Evolutionary conservation across 139 green algal genomes (phyloP), one percentile per base, ranked within the genome.

Genomic region (Penium margaritaceum): DNA sequence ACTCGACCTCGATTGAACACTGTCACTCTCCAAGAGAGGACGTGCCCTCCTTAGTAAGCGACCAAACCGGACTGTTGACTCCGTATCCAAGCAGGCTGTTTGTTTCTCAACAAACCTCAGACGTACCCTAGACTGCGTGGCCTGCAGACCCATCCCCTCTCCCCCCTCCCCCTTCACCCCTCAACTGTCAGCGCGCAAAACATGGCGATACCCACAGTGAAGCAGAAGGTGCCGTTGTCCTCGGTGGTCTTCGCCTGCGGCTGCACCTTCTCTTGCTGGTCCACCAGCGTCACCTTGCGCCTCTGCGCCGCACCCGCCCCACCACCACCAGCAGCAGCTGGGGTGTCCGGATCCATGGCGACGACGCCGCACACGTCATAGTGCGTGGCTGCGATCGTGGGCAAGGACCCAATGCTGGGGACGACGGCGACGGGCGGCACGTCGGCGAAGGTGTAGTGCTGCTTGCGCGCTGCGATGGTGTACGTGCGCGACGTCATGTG

Each of bases 351-450:
- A 24, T 72, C 39, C 27, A 72, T 4, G 5, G 33, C 15, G 34
- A 72, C 36, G 5, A 33, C 37, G 32, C 64, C 64, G 38, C 64
- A 72, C 3, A 72, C 5, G 38, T 60, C 64, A 12, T 72, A 72
- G 24, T 72, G 24, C 24, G 29, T 63, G 51, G 64, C 64, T n/a
- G 15, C 27, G 34, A 72, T 72, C n/a, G 64, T 35, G 24, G 38
- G 64, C 12, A 72, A 36, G 27, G 64, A 17, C 29, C 19, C 64
- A 24, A 72, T 32, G 17, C 29, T 63, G 19, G 64, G 64, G 29
- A 63, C 17, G 5, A 72, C 64, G 14, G 5, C n/a, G 51, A 72
- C 32, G 4, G 4, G 9, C 33, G 64, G 35, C 5, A 72, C 7
- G 51, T 19, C 27, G 5, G 61, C 32, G 43, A 69, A 69, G 36